Base-by-base conservation (phyloP, 2,329 filamentous ascomycete species). In the Mycosphaerella sp. region DNA sequence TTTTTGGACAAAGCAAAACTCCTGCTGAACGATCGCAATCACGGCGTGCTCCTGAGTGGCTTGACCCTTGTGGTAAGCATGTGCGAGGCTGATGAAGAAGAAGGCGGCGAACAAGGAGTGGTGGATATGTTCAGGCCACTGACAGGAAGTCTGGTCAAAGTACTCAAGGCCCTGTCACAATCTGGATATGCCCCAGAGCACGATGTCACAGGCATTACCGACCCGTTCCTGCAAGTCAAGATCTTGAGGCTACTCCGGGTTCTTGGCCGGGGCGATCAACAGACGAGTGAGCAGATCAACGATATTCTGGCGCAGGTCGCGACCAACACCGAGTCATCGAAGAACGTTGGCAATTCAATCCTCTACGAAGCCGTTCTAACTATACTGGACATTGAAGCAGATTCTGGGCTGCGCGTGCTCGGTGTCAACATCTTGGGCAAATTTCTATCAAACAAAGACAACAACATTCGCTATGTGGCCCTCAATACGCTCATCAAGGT, bases 381-480 rank as follows among this genome's bases (percentile, higher is more conserved):
- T 0, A 98, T 98, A 60, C 82, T 98, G 43, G 93, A 98, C 61
- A 97, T 98, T 48, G 93, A 98, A 70, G 94, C 93, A 17, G 94
- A 98, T 67, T 95, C 93, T 8, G 91, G 93, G 32, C 74, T 98
- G 57, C 80, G 94, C 44, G 93, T 98, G 17, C 79, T 98, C 21
- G 93, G 93, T 64, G 93, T 98, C 62, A 98, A 98, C 68, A 98
- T 98, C 59, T 81, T 98, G 18, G 93, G 94, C 68, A 98, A 97
- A 68, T 98, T 98, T 73, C 73, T 98, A 56, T 85, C 90, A n/a
- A 98, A 98, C 75, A 85, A 91, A 62, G 93, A 98, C 72, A 98
- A 98, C 77, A 98, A 98, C 68, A 98, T 98, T 64, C 86, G 93
- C 70, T 98, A 98, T 66, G 93, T 98, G 45, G 93, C 93, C 14